Evolutionary conservation across 371 early-diverging fungal species (phyloP).

Genomic region (Parasitella parasitica): DNA sequence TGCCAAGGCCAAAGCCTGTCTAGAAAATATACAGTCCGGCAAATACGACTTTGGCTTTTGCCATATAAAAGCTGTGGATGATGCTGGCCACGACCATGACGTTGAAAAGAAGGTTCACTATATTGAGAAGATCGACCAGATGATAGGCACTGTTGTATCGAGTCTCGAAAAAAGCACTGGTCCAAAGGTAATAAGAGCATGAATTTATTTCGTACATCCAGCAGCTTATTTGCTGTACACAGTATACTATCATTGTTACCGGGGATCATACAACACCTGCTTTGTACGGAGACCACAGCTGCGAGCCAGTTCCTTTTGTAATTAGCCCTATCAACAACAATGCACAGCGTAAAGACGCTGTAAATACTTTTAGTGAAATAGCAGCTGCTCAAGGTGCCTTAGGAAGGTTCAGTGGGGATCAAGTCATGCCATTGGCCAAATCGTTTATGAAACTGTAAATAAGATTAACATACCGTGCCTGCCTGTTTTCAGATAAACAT

Average conservation of each 20-base stretch:
- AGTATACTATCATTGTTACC: constrained; percentile 48
- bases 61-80: constrained; percentile 59
- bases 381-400: constrained; percentile 31
- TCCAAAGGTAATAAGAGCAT: neutral
- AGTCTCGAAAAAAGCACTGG: constrained; percentile 18
- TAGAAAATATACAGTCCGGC: constrained; percentile 12
- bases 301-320: constrained; percentile 53
- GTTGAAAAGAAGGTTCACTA: constrained; percentile 24
- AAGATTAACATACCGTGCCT: too few relatives aligned
- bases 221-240: too few relatives aligned
- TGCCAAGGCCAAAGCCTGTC: constrained; percentile 41
- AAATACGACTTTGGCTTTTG: constrained; percentile 51
- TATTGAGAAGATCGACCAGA: constrained; percentile 43
- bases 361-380: constrained; percentile 31
- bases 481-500: too few relatives aligned
- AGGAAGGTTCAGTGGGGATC: constrained; percentile 38
- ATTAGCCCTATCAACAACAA: constrained; percentile 16
- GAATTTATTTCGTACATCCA: neutral
- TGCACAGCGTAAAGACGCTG: constrained; percentile 11
- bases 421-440: neutral
- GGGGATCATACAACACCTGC: constrained; percentile 59
- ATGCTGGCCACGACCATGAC: constrained; percentile 34
- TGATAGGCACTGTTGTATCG: constrained; percentile 36
- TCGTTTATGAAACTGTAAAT: neutral
- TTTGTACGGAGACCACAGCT: constrained; percentile 49